phyloP scores from a whole-genome alignment of 768 basidiomycete genomes.

The Phylloporus scabripes region DNA sequence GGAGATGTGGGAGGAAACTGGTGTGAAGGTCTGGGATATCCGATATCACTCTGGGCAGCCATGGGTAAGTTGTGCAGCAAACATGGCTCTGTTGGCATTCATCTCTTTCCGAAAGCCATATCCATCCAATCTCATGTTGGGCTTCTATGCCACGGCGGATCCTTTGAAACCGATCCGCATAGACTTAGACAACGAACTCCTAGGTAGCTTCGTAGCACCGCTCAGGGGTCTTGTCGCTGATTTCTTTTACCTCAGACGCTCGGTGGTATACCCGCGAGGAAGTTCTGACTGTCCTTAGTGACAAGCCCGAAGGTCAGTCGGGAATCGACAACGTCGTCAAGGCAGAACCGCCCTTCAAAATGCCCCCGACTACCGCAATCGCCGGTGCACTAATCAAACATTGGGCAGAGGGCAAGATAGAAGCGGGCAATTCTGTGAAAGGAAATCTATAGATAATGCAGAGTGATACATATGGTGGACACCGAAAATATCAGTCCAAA shows the following conservation, averaged over 20 bases:
- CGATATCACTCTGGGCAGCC: slow-evolving; percentile 84
- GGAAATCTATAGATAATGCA: slow-evolving; percentile 31
- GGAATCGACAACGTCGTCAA: slow-evolving; percentile 15
- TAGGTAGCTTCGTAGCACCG: slow-evolving; percentile 42
- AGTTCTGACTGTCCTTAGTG: slow-evolving; percentile 52
- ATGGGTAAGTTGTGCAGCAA: slow-evolving; percentile 51
- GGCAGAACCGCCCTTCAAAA: slow-evolving; percentile 53
- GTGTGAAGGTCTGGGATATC: slow-evolving; percentile 79
- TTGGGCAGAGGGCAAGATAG: slow-evolving; percentile 64
- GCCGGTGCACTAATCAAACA: slow-evolving; percentile 81
- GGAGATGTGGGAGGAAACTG: slow-evolving; percentile 96
- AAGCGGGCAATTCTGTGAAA: slow-evolving; percentile 42
- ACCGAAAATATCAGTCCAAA: neutral
- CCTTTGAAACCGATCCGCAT: slow-evolving; percentile 65
- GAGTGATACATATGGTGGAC: neutral
- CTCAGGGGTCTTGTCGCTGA: neutral
- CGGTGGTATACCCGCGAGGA: slow-evolving; percentile 82
- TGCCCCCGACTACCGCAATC: slow-evolving; percentile 75
- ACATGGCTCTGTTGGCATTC: neutral
- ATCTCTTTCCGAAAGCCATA: slow-evolving; percentile 55
- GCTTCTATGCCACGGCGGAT: slow-evolving; percentile 79
- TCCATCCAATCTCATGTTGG: slow-evolving; percentile 87
- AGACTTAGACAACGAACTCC: slow-evolving; percentile 95
- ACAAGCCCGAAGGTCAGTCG: slow-evolving; percentile 19
- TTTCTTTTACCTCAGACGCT: slow-evolving; percentile 54